Percentiles rank a stretch among this genome's conserved stretches.
Evolutionary conservation across 768 basidiomycete species (phyloP).

Genomic region (Suillus paluster): DNA sequence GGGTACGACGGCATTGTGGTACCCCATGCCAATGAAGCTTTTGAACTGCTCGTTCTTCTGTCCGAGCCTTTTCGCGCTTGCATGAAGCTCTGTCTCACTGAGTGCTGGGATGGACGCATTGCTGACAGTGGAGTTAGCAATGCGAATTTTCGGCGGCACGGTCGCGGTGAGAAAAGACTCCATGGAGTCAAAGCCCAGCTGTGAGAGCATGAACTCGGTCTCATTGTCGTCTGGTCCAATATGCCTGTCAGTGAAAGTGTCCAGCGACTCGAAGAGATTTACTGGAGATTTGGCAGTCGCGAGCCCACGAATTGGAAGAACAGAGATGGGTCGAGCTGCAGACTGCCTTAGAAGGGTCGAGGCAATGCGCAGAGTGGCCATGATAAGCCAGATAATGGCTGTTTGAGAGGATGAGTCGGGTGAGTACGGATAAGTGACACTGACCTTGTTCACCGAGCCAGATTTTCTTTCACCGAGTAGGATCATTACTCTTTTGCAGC

Average conservation of each 20-base stretch:
- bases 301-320: constrained; percentile 43
- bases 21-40: constrained; percentile 99
- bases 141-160: constrained; percentile 81
- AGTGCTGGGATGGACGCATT: constrained; percentile 72
- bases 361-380: constrained; percentile 35
- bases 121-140: constrained; percentile 62
- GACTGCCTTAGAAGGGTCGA: constrained; percentile 27
- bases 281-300: constrained; percentile 64
- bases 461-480: constrained; percentile 41
- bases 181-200: constrained; percentile 85
- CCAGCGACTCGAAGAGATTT: constrained; percentile 82
- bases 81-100: constrained; percentile 85
- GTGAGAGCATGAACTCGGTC: constrained; percentile 78
- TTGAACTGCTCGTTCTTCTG: constrained; percentile 79
- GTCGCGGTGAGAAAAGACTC: constrained; percentile 85
- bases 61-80: constrained; percentile 78
- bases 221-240: constrained; percentile 91
- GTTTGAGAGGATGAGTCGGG: constrained; percentile 19
- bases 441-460: constrained; percentile 44
- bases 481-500: constrained; percentile 33
- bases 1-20: constrained; percentile 94
- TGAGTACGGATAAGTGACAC: constrained; percentile 17
- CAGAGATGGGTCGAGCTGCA: constrained; percentile 17
- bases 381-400: constrained; percentile 21
- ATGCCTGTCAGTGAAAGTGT: constrained; percentile 90